phyloP scores from a whole-genome alignment of 306 rosid genomes.

The Adenanthera pavonina region DNA sequence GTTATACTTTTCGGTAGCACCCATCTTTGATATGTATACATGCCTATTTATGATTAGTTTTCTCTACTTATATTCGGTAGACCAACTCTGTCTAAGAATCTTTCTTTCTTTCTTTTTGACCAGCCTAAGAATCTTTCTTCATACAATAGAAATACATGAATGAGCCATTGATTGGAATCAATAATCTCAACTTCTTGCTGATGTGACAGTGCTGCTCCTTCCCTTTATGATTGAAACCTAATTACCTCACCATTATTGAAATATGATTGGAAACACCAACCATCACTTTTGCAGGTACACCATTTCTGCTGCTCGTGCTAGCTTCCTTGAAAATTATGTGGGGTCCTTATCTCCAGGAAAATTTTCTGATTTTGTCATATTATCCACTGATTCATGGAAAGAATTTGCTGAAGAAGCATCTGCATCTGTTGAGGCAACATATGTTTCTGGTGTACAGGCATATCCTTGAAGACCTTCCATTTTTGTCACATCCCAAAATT shows the following conservation, averaged over 20 bases:
- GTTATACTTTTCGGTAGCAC: too few relatives aligned
- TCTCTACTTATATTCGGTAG: neutral
- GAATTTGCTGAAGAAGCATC: constrained; percentile 58
- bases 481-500: too few relatives aligned
- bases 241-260: constrained; percentile 3
- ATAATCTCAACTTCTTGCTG: constrained; percentile 14
- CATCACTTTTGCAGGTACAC: constrained; percentile 63
- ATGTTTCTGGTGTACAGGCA: constrained; percentile 69
- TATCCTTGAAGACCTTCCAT: constrained; percentile 72
- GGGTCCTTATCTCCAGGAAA: constrained; percentile 80
- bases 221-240: constrained; percentile 9
- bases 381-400: constrained; percentile 71
- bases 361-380: constrained; percentile 81
- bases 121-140: too few relatives aligned
- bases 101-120: too few relatives aligned
- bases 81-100: neutral
- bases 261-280: constrained; percentile 22
- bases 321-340: constrained; percentile 73
- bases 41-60: neutral
- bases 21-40: neutral
- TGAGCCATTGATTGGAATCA: neutral
- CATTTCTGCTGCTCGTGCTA: constrained; percentile 78
- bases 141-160: neutral
- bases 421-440: constrained; percentile 75
- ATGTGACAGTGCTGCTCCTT: constrained; percentile 8